Evolutionary conservation across 768 basidiomycete species (phyloP).

Genomic region (Boletus edulis): DNA sequence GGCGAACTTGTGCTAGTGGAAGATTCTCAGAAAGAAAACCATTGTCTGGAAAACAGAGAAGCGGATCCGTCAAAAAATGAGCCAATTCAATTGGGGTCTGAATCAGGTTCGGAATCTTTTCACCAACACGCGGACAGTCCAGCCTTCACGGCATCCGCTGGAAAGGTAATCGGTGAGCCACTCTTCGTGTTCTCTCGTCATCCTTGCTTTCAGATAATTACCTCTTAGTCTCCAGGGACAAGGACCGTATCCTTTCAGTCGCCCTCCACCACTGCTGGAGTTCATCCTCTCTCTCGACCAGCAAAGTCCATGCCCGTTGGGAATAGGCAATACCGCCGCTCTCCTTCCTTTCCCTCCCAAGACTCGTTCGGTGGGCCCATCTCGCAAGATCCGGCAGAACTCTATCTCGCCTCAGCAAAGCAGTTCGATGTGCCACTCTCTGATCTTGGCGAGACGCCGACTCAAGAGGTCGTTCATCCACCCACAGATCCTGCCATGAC

Average conservation of each 20-base stretch:
- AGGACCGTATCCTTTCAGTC: slow-evolving; percentile 36
- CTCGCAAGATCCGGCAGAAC: slow-evolving; percentile 46
- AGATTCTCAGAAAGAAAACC: slow-evolving; percentile 56
- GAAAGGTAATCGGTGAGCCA: slow-evolving; percentile 33
- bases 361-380: slow-evolving; percentile 62
- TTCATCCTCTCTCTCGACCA: slow-evolving; percentile 14
- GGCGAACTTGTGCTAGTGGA: slow-evolving; percentile 31
- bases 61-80: slow-evolving; percentile 18
- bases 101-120: slow-evolving; percentile 24
- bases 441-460: slow-evolving; percentile 43
- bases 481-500: slow-evolving; percentile 47
- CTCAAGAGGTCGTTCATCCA: slow-evolving; percentile 24
- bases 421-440: slow-evolving; percentile 59
- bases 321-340: slow-evolving; percentile 27
- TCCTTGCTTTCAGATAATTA: slow-evolving; percentile 23
- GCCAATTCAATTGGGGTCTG: slow-evolving; percentile 20
- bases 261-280: slow-evolving; percentile 18
- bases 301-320: slow-evolving; percentile 24
- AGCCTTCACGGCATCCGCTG: slow-evolving; percentile 26
- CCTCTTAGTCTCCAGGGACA: slow-evolving; percentile 26
- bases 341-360: slow-evolving; percentile 44
- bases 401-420: slow-evolving; percentile 44
- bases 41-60: slow-evolving; percentile 17
- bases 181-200: slow-evolving; percentile 17
- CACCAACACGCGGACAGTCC: slow-evolving; percentile 19